Percentiles rank a stretch among this genome's conserved stretches.
Evolutionary conservation across 2,329 filamentous ascomycete genomes (phyloP).

Genomic region (Dactylellina leptospora): DNA sequence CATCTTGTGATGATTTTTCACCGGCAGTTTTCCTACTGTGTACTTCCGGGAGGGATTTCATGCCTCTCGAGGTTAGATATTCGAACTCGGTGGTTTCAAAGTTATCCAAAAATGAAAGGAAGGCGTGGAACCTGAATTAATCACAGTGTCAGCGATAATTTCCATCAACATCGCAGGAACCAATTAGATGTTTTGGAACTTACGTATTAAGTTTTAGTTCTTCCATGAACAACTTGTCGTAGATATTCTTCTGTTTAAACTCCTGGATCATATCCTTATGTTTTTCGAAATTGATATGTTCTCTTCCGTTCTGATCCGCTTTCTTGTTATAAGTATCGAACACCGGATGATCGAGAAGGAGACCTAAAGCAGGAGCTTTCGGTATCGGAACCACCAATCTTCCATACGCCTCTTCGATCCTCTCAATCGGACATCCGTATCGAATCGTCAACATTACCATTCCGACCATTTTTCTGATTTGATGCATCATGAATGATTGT

Average conservation of each 20-base stretch:
- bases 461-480: conserved; percentile 96
- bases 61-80: conserved; percentile 56
- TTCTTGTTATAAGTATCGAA: conserved; percentile 88
- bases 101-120: conserved; percentile 56
- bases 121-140: conserved; percentile 56
- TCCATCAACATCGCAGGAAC: too few species aligned
- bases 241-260: conserved; percentile 93
- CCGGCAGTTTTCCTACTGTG: conserved; percentile 17
- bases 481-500: conserved; percentile 99
- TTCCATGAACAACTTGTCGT: conserved; percentile 86
- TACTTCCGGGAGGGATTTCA: conserved; percentile 54
- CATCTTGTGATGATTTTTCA: conserved; percentile 26
- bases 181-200: conserved; percentile 61
- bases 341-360: conserved; percentile 88
- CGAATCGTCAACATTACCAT: conserved; percentile 86
- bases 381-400: conserved; percentile 81
- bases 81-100: conserved; percentile 54
- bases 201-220: conserved; percentile 88
- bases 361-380: conserved; percentile 87
- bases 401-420: conserved; percentile 78
- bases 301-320: conserved; percentile 69
- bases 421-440: conserved; percentile 76
- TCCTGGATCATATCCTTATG: conserved; percentile 80
- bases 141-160: background rate
- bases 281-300: conserved; percentile 79